Base-by-base conservation (phyloP, 2,329 filamentous ascomycete genomes). In the Lachnellula willkommii region DNA sequence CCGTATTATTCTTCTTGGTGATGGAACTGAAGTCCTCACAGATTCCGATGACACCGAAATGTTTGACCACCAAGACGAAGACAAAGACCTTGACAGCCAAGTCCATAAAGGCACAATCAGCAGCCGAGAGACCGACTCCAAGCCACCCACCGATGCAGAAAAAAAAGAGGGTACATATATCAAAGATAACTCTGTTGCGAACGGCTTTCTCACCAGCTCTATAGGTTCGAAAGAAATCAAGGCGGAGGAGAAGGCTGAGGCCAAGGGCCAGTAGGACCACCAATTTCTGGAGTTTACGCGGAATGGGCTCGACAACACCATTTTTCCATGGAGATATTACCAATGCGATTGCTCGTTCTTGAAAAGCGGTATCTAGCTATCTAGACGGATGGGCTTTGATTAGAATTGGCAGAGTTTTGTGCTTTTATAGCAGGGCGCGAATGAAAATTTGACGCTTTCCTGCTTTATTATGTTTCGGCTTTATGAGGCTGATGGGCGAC, bases 1-100 rank as follows among this genome's bases (percentile, higher is more conserved):
- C 65, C 86, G 92, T 67, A 91, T 96, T 72, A 97, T 97, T 73
- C 86, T 96, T 71, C 83, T 99, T 65, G 92, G 93, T 64, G 92
- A 97, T 77, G 94, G 93, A 68, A 95, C 90, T 68, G 92, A 96
- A 78, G 84, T 95, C 71, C 79, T 92, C 69, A 90, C 90, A 65
- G 90, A 94, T 73, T 88, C 88, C 71, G 86, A 91, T 73, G 91
- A 96, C 70, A 85, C 88, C 62, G 91, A 96, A 68, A 93, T 96
- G 86, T 95, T 96, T 74, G 90, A 96, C 72, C 87, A 91, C 69
- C 81, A 90, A 70, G 90, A 95, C 69, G 82, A 85, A 66, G 89
- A 95, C 69, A 89, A 90, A 72, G 91, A 96, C 70, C 79, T 92
- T 61, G 86, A 83, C 63, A 92, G 87, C 72, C 90, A 95, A 75